These are phyloP conservation scores for Hevea brasiliensis DNA, from an alignment of 345 rosid species.

Conservation along the genomic window DNA sequence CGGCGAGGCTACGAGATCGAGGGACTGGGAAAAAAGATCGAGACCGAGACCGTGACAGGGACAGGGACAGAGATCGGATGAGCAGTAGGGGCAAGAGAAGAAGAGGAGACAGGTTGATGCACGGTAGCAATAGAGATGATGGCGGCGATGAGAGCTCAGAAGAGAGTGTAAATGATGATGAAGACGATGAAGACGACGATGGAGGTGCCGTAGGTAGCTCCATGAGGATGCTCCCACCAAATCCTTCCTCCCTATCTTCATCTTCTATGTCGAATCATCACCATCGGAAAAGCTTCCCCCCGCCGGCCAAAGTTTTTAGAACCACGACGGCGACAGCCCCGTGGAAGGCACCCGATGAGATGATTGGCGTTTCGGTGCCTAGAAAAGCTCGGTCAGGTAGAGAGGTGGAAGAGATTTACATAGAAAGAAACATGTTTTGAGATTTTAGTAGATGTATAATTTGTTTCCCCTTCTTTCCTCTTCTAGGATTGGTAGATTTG, in stretches of 20 bases:
- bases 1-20: slow-evolving; percentile 86
- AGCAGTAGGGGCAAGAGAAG: slow-evolving; percentile 75
- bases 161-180: slow-evolving; percentile 92
- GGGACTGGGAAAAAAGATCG: slow-evolving; percentile 62
- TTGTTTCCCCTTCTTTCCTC: neutral
- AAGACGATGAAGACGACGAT: slow-evolving; percentile 75
- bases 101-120: slow-evolving; percentile 72
- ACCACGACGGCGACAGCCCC: slow-evolving; percentile 44
- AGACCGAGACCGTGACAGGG: slow-evolving; percentile 72
- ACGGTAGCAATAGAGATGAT: slow-evolving; percentile 68
- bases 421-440: neutral
- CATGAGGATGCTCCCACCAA: slow-evolving; percentile 72
- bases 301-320: slow-evolving; percentile 59
- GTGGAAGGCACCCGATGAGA: slow-evolving; percentile 88
- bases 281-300: slow-evolving; percentile 63
- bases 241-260: slow-evolving; percentile 44
- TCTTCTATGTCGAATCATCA: slow-evolving; percentile 56
- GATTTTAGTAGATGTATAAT: slow-evolving; percentile 12
- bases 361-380: slow-evolving; percentile 97
- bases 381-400: slow-evolving; percentile 99
- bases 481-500: neutral
- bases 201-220: slow-evolving; percentile 44
- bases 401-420: slow-evolving; percentile 63
- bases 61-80: slow-evolving; percentile 65
- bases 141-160: slow-evolving; percentile 81